Conservation (phyloP, 139 green algal species). For the Astrephomene gubernaculifera region DNA sequence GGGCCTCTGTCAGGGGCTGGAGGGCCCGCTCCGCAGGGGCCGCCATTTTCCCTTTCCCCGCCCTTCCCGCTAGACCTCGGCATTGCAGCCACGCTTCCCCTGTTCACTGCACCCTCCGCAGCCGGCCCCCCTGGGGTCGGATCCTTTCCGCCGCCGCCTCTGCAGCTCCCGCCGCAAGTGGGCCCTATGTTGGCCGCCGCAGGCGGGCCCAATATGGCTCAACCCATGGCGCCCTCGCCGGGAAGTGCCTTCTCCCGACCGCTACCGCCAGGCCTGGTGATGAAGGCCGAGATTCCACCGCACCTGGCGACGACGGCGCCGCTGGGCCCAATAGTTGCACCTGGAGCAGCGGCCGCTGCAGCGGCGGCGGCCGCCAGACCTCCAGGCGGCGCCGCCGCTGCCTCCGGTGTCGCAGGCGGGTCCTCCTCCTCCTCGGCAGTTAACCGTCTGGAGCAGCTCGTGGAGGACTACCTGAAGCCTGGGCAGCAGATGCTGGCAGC, state of each 20-base stretch:
- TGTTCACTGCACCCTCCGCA: constrained; percentile 15
- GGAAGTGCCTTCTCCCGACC: constrained; percentile 35
- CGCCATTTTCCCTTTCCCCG: constrained; percentile 6
- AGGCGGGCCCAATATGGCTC: too few species aligned
- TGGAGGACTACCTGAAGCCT: constrained; percentile 19
- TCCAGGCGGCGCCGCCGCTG: too few species aligned
- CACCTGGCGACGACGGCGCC: background rate
- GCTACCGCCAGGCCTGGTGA: background rate
- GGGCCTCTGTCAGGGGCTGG: too few species aligned
- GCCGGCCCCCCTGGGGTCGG: background rate
- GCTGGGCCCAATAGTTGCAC: background rate
- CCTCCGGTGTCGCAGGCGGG: too few species aligned
- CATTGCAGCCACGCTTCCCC: constrained; percentile 26
- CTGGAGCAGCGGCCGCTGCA: background rate
- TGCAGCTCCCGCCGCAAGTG: background rate
- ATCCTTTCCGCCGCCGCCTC: background rate
- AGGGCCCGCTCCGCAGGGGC: too few species aligned
- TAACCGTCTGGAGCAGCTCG: background rate
- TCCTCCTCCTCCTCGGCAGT: too few species aligned
- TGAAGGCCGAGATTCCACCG: background rate
- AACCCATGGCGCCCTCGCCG: background rate
- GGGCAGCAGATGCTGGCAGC: constrained; percentile 35
- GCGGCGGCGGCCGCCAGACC: too few species aligned
- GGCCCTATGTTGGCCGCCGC: too few species aligned
- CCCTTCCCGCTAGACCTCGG: constrained; percentile 39